Evolutionary conservation across 164 flowering plant genomes (phyloP).

Genomic region (Nymphaea thermarum): DNA sequence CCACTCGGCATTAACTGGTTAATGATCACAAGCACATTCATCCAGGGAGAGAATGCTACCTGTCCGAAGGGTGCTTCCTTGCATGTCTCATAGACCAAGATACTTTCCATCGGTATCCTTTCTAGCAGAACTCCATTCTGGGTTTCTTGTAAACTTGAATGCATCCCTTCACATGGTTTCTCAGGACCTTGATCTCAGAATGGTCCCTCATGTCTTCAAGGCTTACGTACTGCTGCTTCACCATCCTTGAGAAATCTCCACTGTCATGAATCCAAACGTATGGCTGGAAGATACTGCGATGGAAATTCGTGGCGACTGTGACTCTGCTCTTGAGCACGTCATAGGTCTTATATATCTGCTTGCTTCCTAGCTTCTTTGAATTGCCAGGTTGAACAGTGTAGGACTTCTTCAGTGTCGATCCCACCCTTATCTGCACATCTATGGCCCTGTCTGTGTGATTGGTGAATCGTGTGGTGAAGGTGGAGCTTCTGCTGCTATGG

Average conservation of each 20-base stretch:
- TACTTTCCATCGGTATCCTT: neutral
- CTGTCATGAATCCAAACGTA: slow-evolving; percentile 75
- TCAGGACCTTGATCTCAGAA: slow-evolving; percentile 59
- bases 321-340: slow-evolving; percentile 15
- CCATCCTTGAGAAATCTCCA: slow-evolving; percentile 45
- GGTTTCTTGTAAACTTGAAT: slow-evolving; percentile 54
- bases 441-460: slow-evolving; percentile 54
- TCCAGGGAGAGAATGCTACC: too few relatives aligned
- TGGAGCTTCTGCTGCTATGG: neutral
- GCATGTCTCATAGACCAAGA: too few relatives aligned
- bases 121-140: slow-evolving; percentile 55
- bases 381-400: slow-evolving; percentile 61
- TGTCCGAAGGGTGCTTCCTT: too few relatives aligned
- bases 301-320: slow-evolving; percentile 14
- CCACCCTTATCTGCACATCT: slow-evolving; percentile 74
- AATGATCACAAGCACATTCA: too few relatives aligned
- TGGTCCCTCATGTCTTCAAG: slow-evolving; percentile 68
- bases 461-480: slow-evolving; percentile 38
- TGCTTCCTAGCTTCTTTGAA: slow-evolving; percentile 63
- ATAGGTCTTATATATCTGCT: slow-evolving; percentile 52
- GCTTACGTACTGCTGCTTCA: slow-evolving; percentile 75
- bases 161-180: slow-evolving; percentile 66
- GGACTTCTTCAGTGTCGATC: slow-evolving; percentile 61
- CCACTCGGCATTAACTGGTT: too few relatives aligned
- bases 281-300: slow-evolving; percentile 64